Evolutionary conservation across 1,284 basidiomycete species (phyloP), one percentile per base, ranked within the genome.

Genomic region (Ceratobasidium sp.): DNA sequence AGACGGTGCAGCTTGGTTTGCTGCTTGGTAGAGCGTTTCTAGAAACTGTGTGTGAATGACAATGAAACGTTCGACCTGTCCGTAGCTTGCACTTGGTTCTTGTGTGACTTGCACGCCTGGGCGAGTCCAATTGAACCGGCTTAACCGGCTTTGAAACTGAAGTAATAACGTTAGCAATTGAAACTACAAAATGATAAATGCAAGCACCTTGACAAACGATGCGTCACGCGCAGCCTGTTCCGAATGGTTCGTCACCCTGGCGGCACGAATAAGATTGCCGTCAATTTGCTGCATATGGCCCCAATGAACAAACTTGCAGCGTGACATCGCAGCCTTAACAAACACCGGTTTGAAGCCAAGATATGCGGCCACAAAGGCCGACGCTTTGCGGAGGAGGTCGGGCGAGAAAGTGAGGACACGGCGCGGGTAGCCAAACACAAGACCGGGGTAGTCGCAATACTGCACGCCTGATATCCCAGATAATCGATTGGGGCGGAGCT

Each of bases 371-470:
- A 58, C 3, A n/a, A 34, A 69, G 2, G 25, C 3, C 1, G 43
- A 13, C 1, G 42, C 29, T 17, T 20, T 70, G 68, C 22, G 71
- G 38, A 10, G 73, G 69, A n/a, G 62, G 50, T 62, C 69, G 72
- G 4, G 69, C 38, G 25, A 57, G 55, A 71, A 71, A 71, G 72
- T 29, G 20, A 50, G 13, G 31, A 22, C 17, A 52, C 42, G 42
- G 5, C 52, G 47, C 20, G 31, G 40, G 7, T 12, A 43, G 17
- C 29, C 27, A 42, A 54, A 53, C 29, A 42, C 20, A 7, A n/a
- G 29, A 31, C 29, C 45, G 22, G 31, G 32, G 27, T 60, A 27
- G 29, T 20, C 25, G 29, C 7, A 6, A 31, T 62, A 50, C 12
- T 13, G 4, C 17, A 20, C 40, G 20, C 43, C 69, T n/a, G n/a